These are phyloP conservation scores for Alternaria longipes DNA, from an alignment of 2,329 filamentous ascomycete species.

Conservation along the genomic window DNA sequence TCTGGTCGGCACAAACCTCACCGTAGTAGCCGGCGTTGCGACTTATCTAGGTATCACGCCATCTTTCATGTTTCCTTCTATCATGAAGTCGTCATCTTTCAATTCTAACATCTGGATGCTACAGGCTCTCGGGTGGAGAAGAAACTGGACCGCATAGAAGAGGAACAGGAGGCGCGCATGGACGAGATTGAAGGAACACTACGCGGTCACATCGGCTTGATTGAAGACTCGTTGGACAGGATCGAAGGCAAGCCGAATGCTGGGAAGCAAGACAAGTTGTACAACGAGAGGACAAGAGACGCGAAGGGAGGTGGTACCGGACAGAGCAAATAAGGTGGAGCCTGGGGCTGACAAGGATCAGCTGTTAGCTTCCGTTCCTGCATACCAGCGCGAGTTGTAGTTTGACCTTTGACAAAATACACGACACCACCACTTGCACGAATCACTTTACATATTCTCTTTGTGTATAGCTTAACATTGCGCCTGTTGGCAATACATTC, in stretches of 20 bases:
- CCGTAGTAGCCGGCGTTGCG: constrained; percentile 17
- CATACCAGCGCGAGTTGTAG: not conserved
- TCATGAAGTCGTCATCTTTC: not conserved
- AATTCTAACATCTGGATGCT: not conserved
- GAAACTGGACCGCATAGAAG: constrained; percentile 51
- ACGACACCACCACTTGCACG: not conserved
- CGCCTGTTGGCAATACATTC: not conserved
- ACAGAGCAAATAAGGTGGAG: not conserved
- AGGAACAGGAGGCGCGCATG: constrained; percentile 58
- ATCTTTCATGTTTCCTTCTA: not conserved
- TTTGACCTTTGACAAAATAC: constrained; percentile 1
- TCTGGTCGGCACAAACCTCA: constrained; percentile 17
- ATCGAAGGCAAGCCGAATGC: constrained; percentile 53
- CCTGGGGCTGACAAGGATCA: constrained; percentile 23
- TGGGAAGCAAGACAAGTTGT: constrained; percentile 50
- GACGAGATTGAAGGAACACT: constrained; percentile 59
- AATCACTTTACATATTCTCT: not conserved
- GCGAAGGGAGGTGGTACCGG: constrained; percentile 11
- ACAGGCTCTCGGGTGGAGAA: constrained; percentile 19
- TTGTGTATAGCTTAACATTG: not conserved
- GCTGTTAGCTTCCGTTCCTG: constrained; percentile 10
- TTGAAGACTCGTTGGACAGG: constrained; percentile 57
- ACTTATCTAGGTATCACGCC: constrained; percentile 13
- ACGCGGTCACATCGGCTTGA: constrained; percentile 57
- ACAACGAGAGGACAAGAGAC: constrained; percentile 18